Evolutionary conservation across 2,329 filamentous ascomycete species (phyloP).

Genomic region (Beauveria brongniartii): DNA sequence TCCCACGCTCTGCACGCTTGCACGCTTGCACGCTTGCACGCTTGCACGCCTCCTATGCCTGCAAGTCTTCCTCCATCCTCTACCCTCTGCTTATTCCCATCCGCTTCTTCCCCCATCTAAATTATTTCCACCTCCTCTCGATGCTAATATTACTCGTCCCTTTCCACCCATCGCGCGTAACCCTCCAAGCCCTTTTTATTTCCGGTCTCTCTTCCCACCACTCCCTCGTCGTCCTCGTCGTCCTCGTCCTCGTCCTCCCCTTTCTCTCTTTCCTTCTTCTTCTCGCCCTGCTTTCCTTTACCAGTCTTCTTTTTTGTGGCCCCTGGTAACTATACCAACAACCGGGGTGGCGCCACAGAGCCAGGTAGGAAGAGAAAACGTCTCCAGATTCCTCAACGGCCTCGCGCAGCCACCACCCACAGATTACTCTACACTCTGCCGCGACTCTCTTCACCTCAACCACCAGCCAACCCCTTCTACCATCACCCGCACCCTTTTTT

Average conservation of each 20-base stretch:
- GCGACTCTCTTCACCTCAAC: not conserved
- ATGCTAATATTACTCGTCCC: constrained; percentile 6
- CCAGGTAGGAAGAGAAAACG: not conserved
- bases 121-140: constrained; percentile 12
- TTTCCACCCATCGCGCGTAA: constrained; percentile 4
- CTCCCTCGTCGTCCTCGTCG: not conserved
- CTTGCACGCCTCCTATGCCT: not conserved
- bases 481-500: not conserved
- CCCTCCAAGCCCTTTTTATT: constrained; percentile 7
- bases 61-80: not conserved
- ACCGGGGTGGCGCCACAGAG: not conserved
- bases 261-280: not conserved
- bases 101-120: constrained; percentile 8
- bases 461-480: not conserved
- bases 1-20: no score
- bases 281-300: not conserved
- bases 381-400: constrained; percentile 5
- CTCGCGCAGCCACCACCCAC: not conserved
- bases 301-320: not conserved
- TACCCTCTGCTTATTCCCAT: constrained; percentile 10
- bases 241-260: not conserved
- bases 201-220: constrained; percentile 1
- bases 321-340: not conserved
- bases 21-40: no score
- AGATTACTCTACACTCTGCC: not conserved